A percentile compares a stretch with the other conserved stretches of the same genome.
These are phyloP conservation scores for Chrysophaeum taylorii DNA, from an alignment of 352 stramenopile genomes.

Conservation along the genomic window DNA sequence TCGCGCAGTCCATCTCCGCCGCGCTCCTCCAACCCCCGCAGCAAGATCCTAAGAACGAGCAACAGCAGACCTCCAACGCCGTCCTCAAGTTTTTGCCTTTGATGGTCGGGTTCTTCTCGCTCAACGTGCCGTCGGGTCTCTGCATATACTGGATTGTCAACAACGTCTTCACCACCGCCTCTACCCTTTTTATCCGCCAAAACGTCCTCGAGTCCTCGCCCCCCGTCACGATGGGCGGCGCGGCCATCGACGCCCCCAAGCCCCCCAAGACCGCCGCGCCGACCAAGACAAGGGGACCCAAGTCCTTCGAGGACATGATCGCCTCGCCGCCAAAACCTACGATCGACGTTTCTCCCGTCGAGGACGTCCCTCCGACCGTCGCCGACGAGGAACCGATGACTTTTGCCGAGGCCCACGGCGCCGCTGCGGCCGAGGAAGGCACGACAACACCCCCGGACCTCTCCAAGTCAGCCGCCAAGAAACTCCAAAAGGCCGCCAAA, in stretches of 20 bases:
- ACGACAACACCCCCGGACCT: too few relatives aligned
- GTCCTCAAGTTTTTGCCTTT: constrained; percentile 67
- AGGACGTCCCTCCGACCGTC: not conserved
- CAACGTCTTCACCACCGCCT: constrained; percentile 41
- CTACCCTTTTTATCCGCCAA: not conserved
- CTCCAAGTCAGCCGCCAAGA: not conserved
- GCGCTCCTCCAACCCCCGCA: constrained; percentile 48
- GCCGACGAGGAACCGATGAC: not conserved
- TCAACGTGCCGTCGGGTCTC: constrained; percentile 64
- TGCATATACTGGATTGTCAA: constrained; percentile 58
- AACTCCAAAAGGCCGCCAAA: not conserved
- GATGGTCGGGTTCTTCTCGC: constrained; percentile 66
- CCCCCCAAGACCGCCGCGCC: not conserved
- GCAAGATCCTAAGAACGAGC: constrained; percentile 37
- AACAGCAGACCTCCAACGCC: constrained; percentile 2
- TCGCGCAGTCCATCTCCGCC: constrained; percentile 62
- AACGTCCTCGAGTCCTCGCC: not conserved
- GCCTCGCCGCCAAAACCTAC: not conserved
- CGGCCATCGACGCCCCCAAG: not conserved
- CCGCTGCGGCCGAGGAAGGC: not conserved
- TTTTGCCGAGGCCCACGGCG: not conserved
- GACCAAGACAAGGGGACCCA: too few relatives aligned
- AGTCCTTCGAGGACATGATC: constrained; percentile 2
- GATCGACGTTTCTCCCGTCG: not conserved
- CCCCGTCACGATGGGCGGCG: constrained; percentile 16